Evolutionary conservation across 768 basidiomycete genomes (phyloP), one percentile per base, ranked within the genome.

Genomic region (Fomitopsis pulvina): DNA sequence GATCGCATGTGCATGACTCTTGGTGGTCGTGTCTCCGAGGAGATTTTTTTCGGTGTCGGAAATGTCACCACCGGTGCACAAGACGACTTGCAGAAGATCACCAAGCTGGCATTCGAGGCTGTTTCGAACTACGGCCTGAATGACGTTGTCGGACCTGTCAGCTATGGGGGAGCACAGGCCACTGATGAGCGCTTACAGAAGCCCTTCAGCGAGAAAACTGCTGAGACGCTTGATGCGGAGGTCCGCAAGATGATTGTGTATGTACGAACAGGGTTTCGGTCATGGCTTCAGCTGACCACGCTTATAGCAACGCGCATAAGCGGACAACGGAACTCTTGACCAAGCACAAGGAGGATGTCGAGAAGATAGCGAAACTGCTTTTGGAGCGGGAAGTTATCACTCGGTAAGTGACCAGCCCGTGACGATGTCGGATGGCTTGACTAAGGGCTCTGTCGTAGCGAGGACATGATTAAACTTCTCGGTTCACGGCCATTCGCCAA

Each of bases 1-100:
- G 95, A 99, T 66, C 80, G 92, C 48, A 98, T 99, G 72, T 94
- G 92, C 68, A 97, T 98, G 92, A 98, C 96, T 0, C 78, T 99
- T 21, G 96, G 96, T 50, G 96, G 96, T 10, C 88, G 96, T 46
- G 95, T 98, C 7, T 88, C 94, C 0, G 96, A 99, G 69, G 96
- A 99, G 68, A 94, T 99, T 51, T 96, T 98, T 74, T 99, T 99
- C 63, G 91, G 91, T 18, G 52, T 63, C 4, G 86, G 85, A 61
- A 90, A 92, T 58, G 94, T 99, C 66, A 99, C 96, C 1, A 94
- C 95, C 2, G 96, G 96, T 53, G 96, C 96, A 2, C 93, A 97
- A 69, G 96, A 99, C 60, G 96, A 99, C 64, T 73, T 99, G 38
- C 92, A 94, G 68, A 98, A 98, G 72, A 95, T 99, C 54, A 97